A percentile compares a stretch with the other conserved stretches of the same genome.
These are phyloP conservation scores for Lachancea mirantina DNA, from an alignment of 805 yeast genomes.

Conservation along the genomic window DNA sequence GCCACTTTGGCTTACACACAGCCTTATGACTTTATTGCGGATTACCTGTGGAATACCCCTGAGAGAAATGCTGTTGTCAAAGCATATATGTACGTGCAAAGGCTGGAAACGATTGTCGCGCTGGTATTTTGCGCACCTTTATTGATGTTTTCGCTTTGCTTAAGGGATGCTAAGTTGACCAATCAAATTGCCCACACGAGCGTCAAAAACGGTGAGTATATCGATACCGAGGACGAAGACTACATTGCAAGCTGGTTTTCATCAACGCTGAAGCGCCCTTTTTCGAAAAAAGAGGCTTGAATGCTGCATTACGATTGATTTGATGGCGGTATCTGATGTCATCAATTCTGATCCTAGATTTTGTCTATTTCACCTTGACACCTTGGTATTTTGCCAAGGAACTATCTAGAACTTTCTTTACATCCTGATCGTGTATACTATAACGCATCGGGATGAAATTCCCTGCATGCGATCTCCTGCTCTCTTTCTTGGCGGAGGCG, in stretches of 20 bases:
- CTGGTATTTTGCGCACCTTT: slow-evolving; percentile 24
- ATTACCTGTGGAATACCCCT: slow-evolving; percentile 56
- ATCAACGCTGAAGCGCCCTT: slow-evolving; percentile 1
- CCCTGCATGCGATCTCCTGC: too few relatives aligned
- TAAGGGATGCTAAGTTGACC: slow-evolving; percentile 24
- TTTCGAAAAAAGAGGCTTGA: too few relatives aligned
- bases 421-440: too few relatives aligned
- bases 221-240: slow-evolving; percentile 13
- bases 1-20: slow-evolving; percentile 43
- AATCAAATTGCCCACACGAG: slow-evolving; percentile 21
- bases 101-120: slow-evolving; percentile 44
- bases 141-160: slow-evolving; percentile 19
- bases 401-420: too few relatives aligned
- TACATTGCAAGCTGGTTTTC: slow-evolving; percentile 18
- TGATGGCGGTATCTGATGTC: too few relatives aligned
- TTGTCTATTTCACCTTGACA: too few relatives aligned
- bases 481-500: too few relatives aligned
- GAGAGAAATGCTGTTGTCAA: slow-evolving; percentile 50
- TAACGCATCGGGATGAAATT: too few relatives aligned
- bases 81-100: slow-evolving; percentile 55
- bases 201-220: slow-evolving; percentile 21
- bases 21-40: slow-evolving; percentile 44
- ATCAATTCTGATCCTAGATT: too few relatives aligned
- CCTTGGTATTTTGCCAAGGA: too few relatives aligned
- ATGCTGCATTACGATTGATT: too few relatives aligned